Evolutionary conservation across 176 grass and related monocot genomes (phyloP), one percentile per base, ranked within the genome.

Genomic region (Ananas comosus): DNA sequence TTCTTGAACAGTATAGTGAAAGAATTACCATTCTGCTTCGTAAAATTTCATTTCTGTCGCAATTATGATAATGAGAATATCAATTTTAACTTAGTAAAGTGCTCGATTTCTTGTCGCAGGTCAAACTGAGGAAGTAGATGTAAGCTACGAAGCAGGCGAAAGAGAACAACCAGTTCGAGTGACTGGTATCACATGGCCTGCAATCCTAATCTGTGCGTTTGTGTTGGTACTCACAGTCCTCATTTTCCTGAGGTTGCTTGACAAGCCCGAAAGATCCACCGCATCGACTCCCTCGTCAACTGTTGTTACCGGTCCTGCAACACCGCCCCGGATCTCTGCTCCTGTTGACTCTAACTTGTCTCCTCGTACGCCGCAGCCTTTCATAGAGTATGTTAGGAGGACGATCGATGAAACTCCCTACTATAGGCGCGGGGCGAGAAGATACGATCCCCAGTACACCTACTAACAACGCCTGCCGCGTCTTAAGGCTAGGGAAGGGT

Each of bases 311-410:
- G 72, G 72, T 2, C 76, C 85, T 24, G 59, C 65, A 1, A 48
- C 65, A 29, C 48, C 51, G 59, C 81, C 84, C 13, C 84, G 76
- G 65, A 69, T 66, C 9, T 65, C 78, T 22, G 33, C 33, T 42
- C 58, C 80, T n/a, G 74, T 74, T 7, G 52, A 65, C 5, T 53
- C 74, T 48, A 70, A 77, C 33, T 65, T 71, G 7, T 85, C 88
- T 3, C 85, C 88, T 64, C 93, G 66, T 70, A 88, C 86, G 0
- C 87, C 93, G 0, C 88, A 83, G 74, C 93, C 86, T 49, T 92
- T 97, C 58, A 72, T 92, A 71, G 93, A 92, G 66, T 97, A 97
- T n/a, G 83, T 97, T 77, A 85, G 93, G 67, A 92, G 82, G 81
- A 97, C 93, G 1, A 70, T 97, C 1, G 88, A 97, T 12, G 93